Conservation (phyloP, 306 rosid species). For the Cotoneaster glaucophyllus region DNA sequence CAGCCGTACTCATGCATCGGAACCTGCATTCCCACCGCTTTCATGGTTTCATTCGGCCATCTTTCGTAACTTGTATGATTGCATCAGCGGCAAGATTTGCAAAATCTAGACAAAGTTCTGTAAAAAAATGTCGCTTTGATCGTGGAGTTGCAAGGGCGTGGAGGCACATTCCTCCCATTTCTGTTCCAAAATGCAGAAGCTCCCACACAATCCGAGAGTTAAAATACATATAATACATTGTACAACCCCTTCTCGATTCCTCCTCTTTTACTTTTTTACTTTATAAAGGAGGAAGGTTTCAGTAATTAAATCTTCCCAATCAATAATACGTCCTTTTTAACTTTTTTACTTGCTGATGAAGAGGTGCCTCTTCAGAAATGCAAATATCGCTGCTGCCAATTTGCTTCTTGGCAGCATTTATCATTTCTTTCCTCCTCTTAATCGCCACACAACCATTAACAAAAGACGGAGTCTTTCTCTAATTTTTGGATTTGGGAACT, state of each 20-base stretch:
- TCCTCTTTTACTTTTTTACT: constrained; percentile 43
- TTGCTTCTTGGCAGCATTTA: constrained; percentile 52
- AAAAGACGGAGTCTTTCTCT: constrained; percentile 70
- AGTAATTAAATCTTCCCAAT: constrained; percentile 76
- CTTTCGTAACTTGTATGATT: background rate
- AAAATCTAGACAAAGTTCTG: background rate
- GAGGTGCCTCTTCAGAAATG: background rate
- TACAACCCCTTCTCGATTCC: constrained; percentile 80
- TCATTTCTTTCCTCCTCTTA: constrained; percentile 51
- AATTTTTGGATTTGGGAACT: background rate
- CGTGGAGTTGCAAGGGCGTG: background rate
- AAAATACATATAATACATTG: constrained; percentile 57
- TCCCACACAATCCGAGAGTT: constrained; percentile 29
- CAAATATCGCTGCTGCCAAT: constrained; percentile 7
- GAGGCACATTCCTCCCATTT: background rate
- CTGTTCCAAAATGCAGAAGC: background rate
- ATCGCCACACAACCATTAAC: constrained; percentile 31
- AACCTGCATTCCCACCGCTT: no score
- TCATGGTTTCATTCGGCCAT: no score
- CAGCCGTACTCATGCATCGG: no score
- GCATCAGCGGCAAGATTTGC: background rate
- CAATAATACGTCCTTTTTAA: constrained; percentile 26
- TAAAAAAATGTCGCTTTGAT: background rate
- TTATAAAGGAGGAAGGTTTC: constrained; percentile 69
- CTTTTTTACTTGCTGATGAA: constrained; percentile 10